These are phyloP conservation scores for Picea abies DNA, from an alignment of 83 land plant species.

Conservation along the genomic window DNA sequence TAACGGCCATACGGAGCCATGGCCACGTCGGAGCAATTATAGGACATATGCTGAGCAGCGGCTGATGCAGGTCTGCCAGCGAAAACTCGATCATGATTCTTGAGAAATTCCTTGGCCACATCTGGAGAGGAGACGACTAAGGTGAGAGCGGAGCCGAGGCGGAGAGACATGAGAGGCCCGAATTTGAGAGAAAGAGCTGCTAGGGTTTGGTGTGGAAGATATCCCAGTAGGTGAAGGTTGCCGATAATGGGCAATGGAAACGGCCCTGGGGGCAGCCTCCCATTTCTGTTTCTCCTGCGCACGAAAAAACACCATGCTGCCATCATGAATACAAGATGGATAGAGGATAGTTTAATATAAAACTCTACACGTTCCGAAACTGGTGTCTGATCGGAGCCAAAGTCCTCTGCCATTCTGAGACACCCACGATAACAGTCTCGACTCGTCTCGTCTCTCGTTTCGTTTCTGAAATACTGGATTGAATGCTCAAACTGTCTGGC, in stretches of 20 bases:
- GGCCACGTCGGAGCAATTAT: no score
- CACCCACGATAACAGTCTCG: background rate
- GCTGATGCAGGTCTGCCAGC: no score
- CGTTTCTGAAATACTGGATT: background rate
- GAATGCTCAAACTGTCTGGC: no score
- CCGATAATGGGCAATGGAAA: constrained; percentile 19
- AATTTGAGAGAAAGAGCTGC: constrained; percentile 8
- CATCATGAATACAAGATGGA: background rate
- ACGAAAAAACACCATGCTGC: background rate
- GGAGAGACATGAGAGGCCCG: no score
- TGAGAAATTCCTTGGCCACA: constrained; percentile 29
- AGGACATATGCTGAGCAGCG: no score
- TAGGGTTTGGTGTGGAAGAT: constrained; percentile 19
- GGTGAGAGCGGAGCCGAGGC: no score
- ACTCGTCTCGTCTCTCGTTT: background rate
- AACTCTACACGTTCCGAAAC: background rate
- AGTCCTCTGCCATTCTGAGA: background rate
- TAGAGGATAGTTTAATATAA: background rate
- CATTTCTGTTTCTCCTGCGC: background rate
- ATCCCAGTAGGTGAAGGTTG: constrained; percentile 13
- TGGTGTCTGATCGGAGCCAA: background rate
- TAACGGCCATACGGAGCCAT: no score
- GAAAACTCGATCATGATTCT: constrained; percentile 18
- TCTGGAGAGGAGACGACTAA: background rate
- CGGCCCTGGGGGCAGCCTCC: constrained; percentile 13